Evolutionary conservation across 148 eudicot genomes (phyloP).

Genomic region (Tetragonia tetragonoides): DNA sequence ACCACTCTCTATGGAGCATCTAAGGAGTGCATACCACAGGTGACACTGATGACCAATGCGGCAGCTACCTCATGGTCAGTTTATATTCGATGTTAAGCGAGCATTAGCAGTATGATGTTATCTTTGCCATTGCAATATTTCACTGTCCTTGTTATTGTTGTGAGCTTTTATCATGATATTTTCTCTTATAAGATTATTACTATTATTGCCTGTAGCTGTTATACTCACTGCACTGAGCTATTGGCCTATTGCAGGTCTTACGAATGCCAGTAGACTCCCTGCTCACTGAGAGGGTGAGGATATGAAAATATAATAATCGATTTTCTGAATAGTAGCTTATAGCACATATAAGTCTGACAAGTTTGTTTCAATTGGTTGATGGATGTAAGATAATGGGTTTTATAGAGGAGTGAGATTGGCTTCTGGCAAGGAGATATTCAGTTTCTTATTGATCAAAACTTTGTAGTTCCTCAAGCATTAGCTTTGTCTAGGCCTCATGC

Average conservation of each 20-base stretch:
- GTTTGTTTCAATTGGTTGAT: background rate
- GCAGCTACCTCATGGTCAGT: too few relatives aligned
- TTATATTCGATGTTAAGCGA: too few relatives aligned
- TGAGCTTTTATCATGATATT: background rate
- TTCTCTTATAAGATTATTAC: background rate
- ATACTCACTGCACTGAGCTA: background rate
- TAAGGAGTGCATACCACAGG: too few relatives aligned
- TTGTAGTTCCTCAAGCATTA: constrained; percentile 35
- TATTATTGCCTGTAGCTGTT: background rate
- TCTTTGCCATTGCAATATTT: too few relatives aligned
- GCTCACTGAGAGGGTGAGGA: constrained; percentile 65
- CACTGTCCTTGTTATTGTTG: background rate
- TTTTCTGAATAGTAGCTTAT: background rate
- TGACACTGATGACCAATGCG: too few relatives aligned
- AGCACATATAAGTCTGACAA: background rate
- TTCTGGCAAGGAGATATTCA: constrained; percentile 86
- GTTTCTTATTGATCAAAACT: constrained; percentile 70
- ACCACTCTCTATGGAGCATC: too few relatives aligned
- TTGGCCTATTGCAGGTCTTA: constrained; percentile 50
- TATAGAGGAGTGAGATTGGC: constrained; percentile 67
- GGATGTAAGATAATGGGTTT: constrained; percentile 51
- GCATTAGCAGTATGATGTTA: too few relatives aligned
- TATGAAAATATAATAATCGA: background rate
- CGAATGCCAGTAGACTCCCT: constrained; percentile 68
- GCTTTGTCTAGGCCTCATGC: constrained; percentile 27